These are phyloP conservation scores for Monilinia vaccinii-corymbosi DNA, from an alignment of 2,329 filamentous ascomycete genomes.

Conservation along the genomic window DNA sequence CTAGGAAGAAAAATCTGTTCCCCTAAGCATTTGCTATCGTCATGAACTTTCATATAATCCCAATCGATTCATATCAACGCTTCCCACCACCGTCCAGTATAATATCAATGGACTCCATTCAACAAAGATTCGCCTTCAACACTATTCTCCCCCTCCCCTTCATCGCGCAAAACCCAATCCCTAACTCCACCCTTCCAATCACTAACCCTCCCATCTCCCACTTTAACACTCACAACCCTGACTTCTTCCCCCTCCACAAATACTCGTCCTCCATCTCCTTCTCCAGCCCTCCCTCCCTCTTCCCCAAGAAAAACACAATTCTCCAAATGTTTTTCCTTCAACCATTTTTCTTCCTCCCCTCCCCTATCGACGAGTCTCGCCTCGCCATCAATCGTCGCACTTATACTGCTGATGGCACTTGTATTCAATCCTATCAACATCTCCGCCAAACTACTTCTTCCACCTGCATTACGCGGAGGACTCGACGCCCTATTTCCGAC, in stretches of 20 bases:
- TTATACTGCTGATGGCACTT: conserved; percentile 77
- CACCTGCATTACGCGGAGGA: conserved; percentile 49
- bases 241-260: conserved; percentile 79
- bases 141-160: conserved; percentile 5
- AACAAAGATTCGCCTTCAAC: conserved; percentile 15
- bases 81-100: neutral
- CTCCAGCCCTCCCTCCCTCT: conserved; percentile 36
- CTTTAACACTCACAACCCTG: conserved; percentile 75
- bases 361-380: conserved; percentile 65
- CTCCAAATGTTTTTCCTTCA: conserved; percentile 72
- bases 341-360: conserved; percentile 77
- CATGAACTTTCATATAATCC: neutral
- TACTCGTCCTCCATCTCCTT: conserved; percentile 44
- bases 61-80: neutral
- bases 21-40: neutral
- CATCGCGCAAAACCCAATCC: conserved; percentile 49
- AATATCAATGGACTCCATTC: conserved; percentile 19
- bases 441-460: conserved; percentile 66
- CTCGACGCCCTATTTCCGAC: conserved; percentile 54
- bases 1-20: neutral
- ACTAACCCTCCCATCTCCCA: conserved; percentile 77
- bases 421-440: conserved; percentile 88
- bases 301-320: conserved; percentile 79
- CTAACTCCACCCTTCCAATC: conserved; percentile 93
- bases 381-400: conserved; percentile 84